Evolutionary conservation across 257 asterid genomes (phyloP).

Genomic region (Echium plantagineum): DNA sequence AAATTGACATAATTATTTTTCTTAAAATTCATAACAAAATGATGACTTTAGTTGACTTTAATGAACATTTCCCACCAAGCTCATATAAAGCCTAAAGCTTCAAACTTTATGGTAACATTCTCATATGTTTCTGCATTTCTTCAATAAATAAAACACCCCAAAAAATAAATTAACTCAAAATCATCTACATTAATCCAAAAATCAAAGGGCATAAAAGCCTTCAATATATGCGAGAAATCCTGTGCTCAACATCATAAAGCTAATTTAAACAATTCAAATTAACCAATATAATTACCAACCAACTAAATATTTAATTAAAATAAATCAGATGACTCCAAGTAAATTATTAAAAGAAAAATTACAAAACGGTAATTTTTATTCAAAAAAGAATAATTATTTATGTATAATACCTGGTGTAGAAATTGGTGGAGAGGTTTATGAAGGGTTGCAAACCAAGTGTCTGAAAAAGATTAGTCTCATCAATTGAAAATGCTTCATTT

Average conservation of each 20-base stretch:
- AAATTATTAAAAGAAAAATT: background rate
- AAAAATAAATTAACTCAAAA: too few species aligned
- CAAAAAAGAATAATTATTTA: background rate
- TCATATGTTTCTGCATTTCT: too few species aligned
- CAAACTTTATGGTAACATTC: too few species aligned
- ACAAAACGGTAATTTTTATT: too few species aligned
- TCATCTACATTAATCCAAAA: background rate
- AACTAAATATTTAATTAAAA: background rate
- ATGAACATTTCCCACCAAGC: too few species aligned
- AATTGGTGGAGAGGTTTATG: slow-evolving; percentile 75
- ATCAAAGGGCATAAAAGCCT: too few species aligned
- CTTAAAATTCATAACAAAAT: too few species aligned
- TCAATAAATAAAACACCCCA: too few species aligned
- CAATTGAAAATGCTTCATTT: slow-evolving; percentile 73
- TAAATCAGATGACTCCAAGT: background rate
- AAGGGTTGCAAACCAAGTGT: slow-evolving; percentile 80
- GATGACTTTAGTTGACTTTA: too few species aligned
- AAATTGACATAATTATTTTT: too few species aligned
- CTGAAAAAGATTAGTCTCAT: slow-evolving; percentile 52
- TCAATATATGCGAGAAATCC: background rate
- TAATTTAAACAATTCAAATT: background rate
- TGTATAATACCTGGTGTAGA: slow-evolving; percentile 57
- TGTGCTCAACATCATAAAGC: background rate
- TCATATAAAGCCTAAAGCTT: too few species aligned
- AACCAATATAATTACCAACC: background rate